These are phyloP conservation scores for Backusella sp. DNA, from an alignment of 192 early-diverging fungal genomes.

Conservation along the genomic window DNA sequence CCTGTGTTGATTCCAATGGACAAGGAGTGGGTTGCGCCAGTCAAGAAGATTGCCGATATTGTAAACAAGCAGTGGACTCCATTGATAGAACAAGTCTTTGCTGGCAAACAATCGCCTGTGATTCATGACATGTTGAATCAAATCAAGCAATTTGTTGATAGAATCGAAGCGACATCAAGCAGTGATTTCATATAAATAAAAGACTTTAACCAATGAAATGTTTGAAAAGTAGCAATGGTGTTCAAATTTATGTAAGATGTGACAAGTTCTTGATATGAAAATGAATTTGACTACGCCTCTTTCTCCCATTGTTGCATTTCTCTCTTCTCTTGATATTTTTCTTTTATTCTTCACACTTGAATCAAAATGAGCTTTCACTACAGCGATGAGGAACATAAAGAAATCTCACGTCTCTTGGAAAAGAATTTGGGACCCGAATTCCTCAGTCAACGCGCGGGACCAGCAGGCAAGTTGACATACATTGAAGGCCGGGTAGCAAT, in stretches of 20 bases:
- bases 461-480: conserved; percentile 7
- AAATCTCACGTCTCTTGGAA: not conserved
- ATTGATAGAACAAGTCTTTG: conserved; percentile 3
- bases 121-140: conserved; percentile 13
- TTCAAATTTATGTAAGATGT: not conserved
- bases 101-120: not conserved
- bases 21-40: not conserved
- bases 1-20: conserved; percentile 5
- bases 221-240: too few relatives aligned
- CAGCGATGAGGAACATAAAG: not conserved
- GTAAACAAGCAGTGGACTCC: conserved; percentile 12
- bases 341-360: not conserved
- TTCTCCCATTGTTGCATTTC: not conserved
- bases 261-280: not conserved
- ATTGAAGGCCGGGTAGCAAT: conserved; percentile 79
- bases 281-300: not conserved
- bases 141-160: conserved; percentile 1
- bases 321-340: not conserved
- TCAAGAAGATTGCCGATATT: conserved; percentile 1
- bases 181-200: not conserved
- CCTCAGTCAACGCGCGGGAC: conserved; percentile 7
- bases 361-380: not conserved
- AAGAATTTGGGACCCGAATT: conserved; percentile 13
- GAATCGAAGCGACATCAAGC: not conserved
- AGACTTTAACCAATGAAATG: too few relatives aligned